A percentile compares a stretch with the other conserved stretches of the same genome.
Evolutionary conservation across 2,329 filamentous ascomycete species (phyloP).

Genomic region (Annulohypoxylon truncatum): DNA sequence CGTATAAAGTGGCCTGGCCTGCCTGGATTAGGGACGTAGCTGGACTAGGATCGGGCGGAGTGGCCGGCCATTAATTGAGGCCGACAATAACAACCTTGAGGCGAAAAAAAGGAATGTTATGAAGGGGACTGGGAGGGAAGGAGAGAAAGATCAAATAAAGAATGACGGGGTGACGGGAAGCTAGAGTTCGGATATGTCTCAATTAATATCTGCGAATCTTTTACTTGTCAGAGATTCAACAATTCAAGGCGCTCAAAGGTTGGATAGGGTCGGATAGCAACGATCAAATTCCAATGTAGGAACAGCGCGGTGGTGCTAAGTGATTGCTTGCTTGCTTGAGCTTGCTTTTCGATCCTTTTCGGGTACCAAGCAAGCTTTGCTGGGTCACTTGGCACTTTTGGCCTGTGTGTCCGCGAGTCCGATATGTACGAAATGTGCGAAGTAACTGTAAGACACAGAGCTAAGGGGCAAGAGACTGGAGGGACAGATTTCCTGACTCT

Average conservation of each 20-base stretch:
- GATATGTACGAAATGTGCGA: neutral
- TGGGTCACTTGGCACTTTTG: conserved; percentile 17
- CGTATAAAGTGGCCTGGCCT: conserved; percentile 16
- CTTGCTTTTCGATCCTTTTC: conserved; percentile 22
- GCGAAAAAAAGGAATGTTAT: conserved; percentile 6
- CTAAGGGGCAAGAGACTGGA: neutral
- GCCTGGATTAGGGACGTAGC: conserved; percentile 12
- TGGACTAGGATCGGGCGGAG: conserved; percentile 21
- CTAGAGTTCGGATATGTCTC: conserved; percentile 4
- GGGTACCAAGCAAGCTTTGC: conserved; percentile 15
- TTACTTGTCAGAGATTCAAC: conserved; percentile 9
- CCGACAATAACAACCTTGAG: conserved; percentile 29
- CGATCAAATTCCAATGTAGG: conserved; percentile 29
- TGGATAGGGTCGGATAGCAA: conserved; percentile 7
- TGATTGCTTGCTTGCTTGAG: conserved; percentile 27
- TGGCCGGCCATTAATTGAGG: conserved; percentile 32
- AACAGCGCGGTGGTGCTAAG: conserved; percentile 21
- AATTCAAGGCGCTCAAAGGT: neutral
- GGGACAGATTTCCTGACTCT: conserved; percentile 18
- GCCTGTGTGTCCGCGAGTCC: too few species aligned
- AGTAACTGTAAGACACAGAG: conserved; percentile 6
- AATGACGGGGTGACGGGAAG: conserved; percentile 1
- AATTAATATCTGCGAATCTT: conserved; percentile 29
- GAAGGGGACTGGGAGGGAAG: neutral
- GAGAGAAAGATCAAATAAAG: conserved; percentile 8